Percentiles rank a stretch among this genome's conserved stretches.
Conservation (phyloP, 2,329 filamentous ascomycete genomes). For the Pyrenophora teres region DNA sequence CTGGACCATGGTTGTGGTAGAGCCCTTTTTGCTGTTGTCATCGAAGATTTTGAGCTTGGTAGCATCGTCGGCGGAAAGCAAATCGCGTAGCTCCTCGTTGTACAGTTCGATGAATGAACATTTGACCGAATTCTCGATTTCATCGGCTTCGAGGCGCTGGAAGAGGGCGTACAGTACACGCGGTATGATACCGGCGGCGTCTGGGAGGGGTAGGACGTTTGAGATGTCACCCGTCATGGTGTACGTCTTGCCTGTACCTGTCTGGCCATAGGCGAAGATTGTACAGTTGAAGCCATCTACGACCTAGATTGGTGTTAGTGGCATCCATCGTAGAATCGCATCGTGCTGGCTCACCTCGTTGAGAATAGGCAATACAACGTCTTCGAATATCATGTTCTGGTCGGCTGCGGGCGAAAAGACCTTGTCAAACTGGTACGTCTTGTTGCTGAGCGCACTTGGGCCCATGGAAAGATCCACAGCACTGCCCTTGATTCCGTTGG, state of each 20-base stretch:
- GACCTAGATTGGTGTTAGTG: constrained; percentile 63
- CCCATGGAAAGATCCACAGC: constrained; percentile 89
- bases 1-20: constrained; percentile 84
- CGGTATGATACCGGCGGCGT: constrained; percentile 93
- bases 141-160: constrained; percentile 75
- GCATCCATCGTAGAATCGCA: background rate
- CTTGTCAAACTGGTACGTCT: constrained; percentile 95
- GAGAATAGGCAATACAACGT: constrained; percentile 89
- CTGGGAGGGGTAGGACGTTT: constrained; percentile 85
- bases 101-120: constrained; percentile 99
- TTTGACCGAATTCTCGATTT: constrained; percentile 86
- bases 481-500: constrained; percentile 85
- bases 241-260: constrained; percentile 97
- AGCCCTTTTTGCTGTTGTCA: constrained; percentile 80
- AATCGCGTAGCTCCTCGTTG: constrained; percentile 93
- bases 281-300: constrained; percentile 95
- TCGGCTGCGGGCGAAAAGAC: constrained; percentile 96
- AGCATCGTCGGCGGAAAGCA: constrained; percentile 80
- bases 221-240: constrained; percentile 99
- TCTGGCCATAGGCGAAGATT: constrained; percentile 98
- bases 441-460: constrained; percentile 88
- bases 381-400: constrained; percentile 91
- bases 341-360: constrained; percentile 70
- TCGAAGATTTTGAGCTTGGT: constrained; percentile 95
- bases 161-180: constrained; percentile 88